A percentile compares a stretch with the other conserved stretches of the same genome.
Conservation (phyloP, 2,329 filamentous ascomycete species). For the Leptodontidium sp. region DNA sequence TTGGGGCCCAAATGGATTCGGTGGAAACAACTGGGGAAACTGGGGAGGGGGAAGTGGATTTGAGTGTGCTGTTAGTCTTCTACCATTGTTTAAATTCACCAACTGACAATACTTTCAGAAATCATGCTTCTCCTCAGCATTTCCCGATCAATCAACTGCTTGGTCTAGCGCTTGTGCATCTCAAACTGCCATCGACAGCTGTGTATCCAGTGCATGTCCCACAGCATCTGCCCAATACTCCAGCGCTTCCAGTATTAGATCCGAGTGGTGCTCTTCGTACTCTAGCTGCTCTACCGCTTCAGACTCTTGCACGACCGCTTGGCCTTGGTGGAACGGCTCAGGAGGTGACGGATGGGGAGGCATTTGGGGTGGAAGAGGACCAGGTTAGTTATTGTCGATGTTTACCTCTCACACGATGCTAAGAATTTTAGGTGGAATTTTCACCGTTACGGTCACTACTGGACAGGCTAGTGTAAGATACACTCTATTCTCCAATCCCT, state of each 20-base stretch:
- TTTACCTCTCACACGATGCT: background rate
- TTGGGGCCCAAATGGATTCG: slow-evolving; percentile 7
- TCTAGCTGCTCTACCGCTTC: slow-evolving; percentile 22
- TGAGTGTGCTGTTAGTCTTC: slow-evolving; percentile 20
- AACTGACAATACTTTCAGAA: slow-evolving; percentile 12
- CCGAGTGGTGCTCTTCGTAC: slow-evolving; percentile 20
- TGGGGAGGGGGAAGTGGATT: slow-evolving; percentile 10
- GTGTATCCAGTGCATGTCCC: slow-evolving; percentile 14
- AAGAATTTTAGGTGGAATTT: slow-evolving; percentile 3
- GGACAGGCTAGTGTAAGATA: slow-evolving; percentile 11
- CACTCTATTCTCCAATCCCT: background rate
- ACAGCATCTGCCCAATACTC: slow-evolving; percentile 20
- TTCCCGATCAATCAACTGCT: slow-evolving; percentile 17
- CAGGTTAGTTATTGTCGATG: background rate
- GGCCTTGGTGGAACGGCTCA: slow-evolving; percentile 21
- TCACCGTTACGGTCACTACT: slow-evolving; percentile 20
- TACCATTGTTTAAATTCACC: background rate
- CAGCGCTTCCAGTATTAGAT: slow-evolving; percentile 14
- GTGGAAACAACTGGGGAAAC: slow-evolving; percentile 13
- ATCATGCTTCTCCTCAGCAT: slow-evolving; percentile 22
- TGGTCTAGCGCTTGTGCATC: slow-evolving; percentile 24
- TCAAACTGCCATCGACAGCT: slow-evolving; percentile 21
- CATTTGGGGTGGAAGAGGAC: slow-evolving; percentile 1
- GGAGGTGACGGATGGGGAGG: slow-evolving; percentile 12
- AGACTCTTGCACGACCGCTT: slow-evolving; percentile 18